Evolutionary conservation across 306 rosid genomes (phyloP), one percentile per base, ranked within the genome.

Genomic region (Datisca glomerata): DNA sequence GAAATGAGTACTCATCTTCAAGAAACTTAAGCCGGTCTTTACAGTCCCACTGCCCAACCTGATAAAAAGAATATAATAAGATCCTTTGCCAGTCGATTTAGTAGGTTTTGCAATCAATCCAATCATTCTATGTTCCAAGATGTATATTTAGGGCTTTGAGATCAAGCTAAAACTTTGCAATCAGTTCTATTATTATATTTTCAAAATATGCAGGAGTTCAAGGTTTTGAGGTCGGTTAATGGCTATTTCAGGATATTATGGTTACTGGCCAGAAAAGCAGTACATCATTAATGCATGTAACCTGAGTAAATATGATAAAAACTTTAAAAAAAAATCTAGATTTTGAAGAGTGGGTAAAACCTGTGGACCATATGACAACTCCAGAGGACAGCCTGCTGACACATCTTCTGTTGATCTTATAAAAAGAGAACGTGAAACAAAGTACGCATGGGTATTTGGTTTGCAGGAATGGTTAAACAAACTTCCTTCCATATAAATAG

Each of bases 341-440:
- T 24, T 27, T 45, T 54, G 10, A 43, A 32, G 41, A 61, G 20
- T 8, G 8, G 8, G 43, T 55, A n/a, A 53, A 70, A 81, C 96
- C 92, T 86, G 92, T 41, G 93, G 96, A 65, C 96, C 93, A 57
- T 86, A 86, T 32, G 96, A 86, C 59, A 86, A 47, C 55, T 81
- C 96, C 52, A 81, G 69, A 55, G 76, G 68, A 66, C 59, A 44
- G 43, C 79, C 93, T 17, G 70, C 63, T 20, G 80, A 19, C 20
- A 75, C 70, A 55, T 23, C 49, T 46, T 72, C 63, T 46, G 96
- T 86, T 21, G 93, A 60, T 33, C 91, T 69, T 43, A 81, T 31
- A 61, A 43, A 68, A 24, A 86, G 82, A 14, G 86, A 60, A 41
- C 86, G 93, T 24, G 86, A 72, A 56, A 78, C 61, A 67, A 81